These are phyloP conservation scores for Paramecium sexaurelia DNA, from an alignment of 73 alveolate genomes.

Conservation along the genomic window DNA sequence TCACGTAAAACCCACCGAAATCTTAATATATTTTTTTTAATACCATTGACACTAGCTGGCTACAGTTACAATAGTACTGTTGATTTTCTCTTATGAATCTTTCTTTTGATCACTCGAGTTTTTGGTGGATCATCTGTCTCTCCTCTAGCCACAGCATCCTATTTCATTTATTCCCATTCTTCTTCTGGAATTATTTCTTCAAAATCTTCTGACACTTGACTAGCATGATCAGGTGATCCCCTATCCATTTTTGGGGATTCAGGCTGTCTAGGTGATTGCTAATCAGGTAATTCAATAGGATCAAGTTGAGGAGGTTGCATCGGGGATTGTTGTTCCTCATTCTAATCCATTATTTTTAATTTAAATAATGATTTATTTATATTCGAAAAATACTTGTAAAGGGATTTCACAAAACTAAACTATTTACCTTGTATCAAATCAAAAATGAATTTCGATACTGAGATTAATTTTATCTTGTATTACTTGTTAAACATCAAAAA, in stretches of 20 bases:
- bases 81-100: slow-evolving; percentile 30
- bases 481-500: too few species aligned
- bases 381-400: not conserved
- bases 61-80: not conserved
- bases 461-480: too few species aligned
- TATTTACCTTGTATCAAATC: too few species aligned
- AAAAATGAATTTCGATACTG: too few species aligned
- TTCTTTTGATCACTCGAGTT: slow-evolving; percentile 33
- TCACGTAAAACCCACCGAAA: not conserved
- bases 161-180: slow-evolving; percentile 56
- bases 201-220: slow-evolving; percentile 25
- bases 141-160: slow-evolving; percentile 58
- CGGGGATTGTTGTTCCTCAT: not conserved
- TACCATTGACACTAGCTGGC: slow-evolving; percentile 15
- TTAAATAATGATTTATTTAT: not conserved
- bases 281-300: not conserved
- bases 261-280: not conserved
- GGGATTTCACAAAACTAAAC: too few species aligned
- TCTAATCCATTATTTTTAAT: not conserved
- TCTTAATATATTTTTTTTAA: not conserved
- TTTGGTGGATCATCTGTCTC: slow-evolving; percentile 53
- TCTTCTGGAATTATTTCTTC: slow-evolving; percentile 67
- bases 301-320: slow-evolving; percentile 12
- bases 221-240: slow-evolving; percentile 22
- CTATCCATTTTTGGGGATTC: not conserved